Base-by-base conservation (phyloP, 2,329 filamentous ascomycete species). In the Keithomyces neogunnii region DNA sequence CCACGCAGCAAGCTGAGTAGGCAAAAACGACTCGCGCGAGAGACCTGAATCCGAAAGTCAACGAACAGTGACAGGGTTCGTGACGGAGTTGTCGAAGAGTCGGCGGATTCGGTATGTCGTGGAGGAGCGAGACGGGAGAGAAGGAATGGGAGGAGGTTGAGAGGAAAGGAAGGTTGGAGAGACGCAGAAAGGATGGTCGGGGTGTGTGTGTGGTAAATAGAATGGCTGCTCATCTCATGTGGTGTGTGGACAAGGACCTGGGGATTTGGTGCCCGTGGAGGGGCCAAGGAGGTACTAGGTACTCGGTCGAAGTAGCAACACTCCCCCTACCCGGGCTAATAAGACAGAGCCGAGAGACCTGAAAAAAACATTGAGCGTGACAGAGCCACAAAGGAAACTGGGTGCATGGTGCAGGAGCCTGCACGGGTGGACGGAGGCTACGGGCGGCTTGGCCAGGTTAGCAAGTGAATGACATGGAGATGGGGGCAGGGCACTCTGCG, bases 71-170 rank as follows among this genome's bases (percentile, higher is more conserved):
- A 45, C 45, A 42, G 50, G 54, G 49, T 61, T 62, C 64, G 63
- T 60, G 66, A 68, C 62, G 60, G 50, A 47, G 48, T 67, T 68
- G 64, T 67, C 64, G 59, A 57, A 54, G 56, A 55, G 56, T 68
- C 55, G 66, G 62, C 60, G 65, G 67, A 67, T 69, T 69, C 67
- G 63, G 64, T 56, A 58, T 59, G 55, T 63, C 63, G 64, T 63
- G 61, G 60, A 59, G 57, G 50, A 53, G 55, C 44, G 48, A 53
- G 55, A 53, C 53, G 56, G 54, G 50, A 53, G 53, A 43, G 53
- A 47, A 53, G 54, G 56, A 56, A 55, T 53, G 49, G 52, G 47
- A 57, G 48, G 52, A 53, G 51, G 53, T 48, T 29, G 54, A 49
- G 48, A 36, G 40, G 51, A 52, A 31, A 29, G 48, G 52, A 35